Evolutionary conservation across 208 protist species (phyloP).

Genomic region (Trypanosoma platydactyli): DNA sequence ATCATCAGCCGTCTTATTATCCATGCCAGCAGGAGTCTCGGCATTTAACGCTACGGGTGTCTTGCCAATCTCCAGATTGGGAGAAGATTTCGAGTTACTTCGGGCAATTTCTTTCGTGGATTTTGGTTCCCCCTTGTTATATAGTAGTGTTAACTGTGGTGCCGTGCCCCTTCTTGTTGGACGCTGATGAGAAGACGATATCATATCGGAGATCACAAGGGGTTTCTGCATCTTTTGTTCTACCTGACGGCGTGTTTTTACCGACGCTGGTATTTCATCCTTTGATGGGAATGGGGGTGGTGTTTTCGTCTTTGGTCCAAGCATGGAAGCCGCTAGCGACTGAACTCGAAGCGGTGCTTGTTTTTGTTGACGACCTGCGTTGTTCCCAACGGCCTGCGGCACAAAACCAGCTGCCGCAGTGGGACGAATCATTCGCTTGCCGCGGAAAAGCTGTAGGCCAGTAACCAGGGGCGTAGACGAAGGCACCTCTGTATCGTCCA

Average conservation of each 20-base stretch:
- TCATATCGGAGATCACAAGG: too few relatives aligned
- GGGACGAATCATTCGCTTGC: slow-evolving; percentile 13
- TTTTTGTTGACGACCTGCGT: background rate
- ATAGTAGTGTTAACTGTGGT: too few relatives aligned
- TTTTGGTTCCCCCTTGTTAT: too few relatives aligned
- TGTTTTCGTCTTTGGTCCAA: background rate
- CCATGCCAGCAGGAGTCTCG: background rate
- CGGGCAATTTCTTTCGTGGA: too few relatives aligned
- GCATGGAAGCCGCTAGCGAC: background rate
- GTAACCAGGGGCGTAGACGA: background rate
- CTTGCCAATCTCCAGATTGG: background rate
- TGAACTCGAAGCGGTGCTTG: background rate
- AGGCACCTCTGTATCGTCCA: background rate
- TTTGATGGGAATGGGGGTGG: background rate
- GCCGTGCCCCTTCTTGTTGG: too few relatives aligned
- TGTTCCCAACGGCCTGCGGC: background rate
- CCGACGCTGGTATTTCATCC: slow-evolving; percentile 19
- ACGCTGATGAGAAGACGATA: too few relatives aligned
- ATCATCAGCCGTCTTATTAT: slow-evolving; percentile 1
- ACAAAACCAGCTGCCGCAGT: slow-evolving; percentile 19
- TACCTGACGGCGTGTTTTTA: slow-evolving; percentile 13
- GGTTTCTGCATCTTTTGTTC: slow-evolving; percentile 10
- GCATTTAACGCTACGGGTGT: background rate
- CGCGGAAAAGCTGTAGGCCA: background rate
- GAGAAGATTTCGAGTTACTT: too few relatives aligned